Percentiles rank a stretch among this genome's conserved stretches.
Evolutionary conservation across 805 yeast genomes (phyloP).

Genomic region (Saccharomycopsis microspora): DNA sequence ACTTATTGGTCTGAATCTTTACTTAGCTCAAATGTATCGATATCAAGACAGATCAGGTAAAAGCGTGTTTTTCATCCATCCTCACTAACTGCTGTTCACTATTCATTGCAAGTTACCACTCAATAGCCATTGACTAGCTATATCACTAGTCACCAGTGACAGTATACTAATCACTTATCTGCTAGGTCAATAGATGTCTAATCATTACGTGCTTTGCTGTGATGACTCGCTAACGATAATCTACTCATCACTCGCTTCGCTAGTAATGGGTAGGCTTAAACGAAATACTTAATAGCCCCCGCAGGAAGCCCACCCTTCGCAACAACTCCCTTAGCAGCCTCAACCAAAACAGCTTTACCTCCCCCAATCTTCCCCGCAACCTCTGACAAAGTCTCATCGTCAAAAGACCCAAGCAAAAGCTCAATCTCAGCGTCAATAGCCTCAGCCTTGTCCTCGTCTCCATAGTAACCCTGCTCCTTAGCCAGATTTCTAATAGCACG

Average conservation of each 20-base stretch:
- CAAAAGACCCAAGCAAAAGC: slow-evolving; percentile 64
- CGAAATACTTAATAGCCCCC: slow-evolving; percentile 40
- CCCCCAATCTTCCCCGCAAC: slow-evolving; percentile 59
- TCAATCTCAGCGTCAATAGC: slow-evolving; percentile 72
- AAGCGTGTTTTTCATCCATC: too few species aligned
- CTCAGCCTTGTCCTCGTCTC: slow-evolving; percentile 58
- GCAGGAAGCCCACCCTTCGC: slow-evolving; percentile 46
- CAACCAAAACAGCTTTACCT: slow-evolving; percentile 47
- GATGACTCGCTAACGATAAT: too few species aligned
- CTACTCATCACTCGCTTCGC: neutral
- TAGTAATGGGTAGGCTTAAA: neutral
- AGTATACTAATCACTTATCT: too few species aligned
- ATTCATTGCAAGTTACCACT: too few species aligned
- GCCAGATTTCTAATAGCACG: slow-evolving; percentile 72
- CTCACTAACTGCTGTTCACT: too few species aligned
- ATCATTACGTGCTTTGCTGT: too few species aligned
- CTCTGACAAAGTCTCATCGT: slow-evolving; percentile 67
- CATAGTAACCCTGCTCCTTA: slow-evolving; percentile 79
- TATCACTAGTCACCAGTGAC: too few species aligned
- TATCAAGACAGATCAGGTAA: too few species aligned
- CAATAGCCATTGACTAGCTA: too few species aligned
- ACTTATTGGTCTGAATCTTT: too few species aligned
- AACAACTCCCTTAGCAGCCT: slow-evolving; percentile 39
- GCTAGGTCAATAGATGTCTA: too few species aligned
- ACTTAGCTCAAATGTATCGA: too few species aligned